Conservation (phyloP, 2,329 filamentous ascomycete genomes). For the Epichloe hybrida region DNA sequence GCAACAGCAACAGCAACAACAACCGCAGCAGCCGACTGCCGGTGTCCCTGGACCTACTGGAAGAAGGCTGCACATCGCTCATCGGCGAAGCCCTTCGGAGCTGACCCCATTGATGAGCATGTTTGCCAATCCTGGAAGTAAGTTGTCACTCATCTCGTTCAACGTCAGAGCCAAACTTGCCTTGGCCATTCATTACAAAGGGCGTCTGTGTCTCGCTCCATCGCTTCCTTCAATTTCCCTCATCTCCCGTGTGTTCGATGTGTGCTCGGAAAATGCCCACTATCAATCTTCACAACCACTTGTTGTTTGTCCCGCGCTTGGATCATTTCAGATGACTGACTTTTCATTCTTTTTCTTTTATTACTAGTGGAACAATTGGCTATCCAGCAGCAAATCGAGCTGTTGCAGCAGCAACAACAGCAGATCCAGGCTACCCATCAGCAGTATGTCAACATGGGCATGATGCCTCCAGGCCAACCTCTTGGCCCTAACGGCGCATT, state of each 20-base stretch:
- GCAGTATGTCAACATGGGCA: conserved; percentile 95
- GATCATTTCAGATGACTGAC: not conserved
- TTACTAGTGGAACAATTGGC: conserved; percentile 83
- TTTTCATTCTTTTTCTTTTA: conserved; percentile 4
- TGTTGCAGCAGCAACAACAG: conserved; percentile 94
- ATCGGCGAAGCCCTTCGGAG: conserved; percentile 93
- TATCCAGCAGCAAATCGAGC: conserved; percentile 95
- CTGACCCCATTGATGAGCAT: conserved; percentile 95
- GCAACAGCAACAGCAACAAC: conserved; percentile 41
- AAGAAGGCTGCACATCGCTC: conserved; percentile 90
- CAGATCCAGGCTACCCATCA: conserved; percentile 94
- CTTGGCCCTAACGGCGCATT: conserved; percentile 58
- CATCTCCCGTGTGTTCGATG: not conserved
- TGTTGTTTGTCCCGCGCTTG: not conserved
- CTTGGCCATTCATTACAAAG: not conserved
- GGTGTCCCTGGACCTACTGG: conserved; percentile 62
- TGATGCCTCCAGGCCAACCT: conserved; percentile 71
- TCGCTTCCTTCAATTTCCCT: not conserved
- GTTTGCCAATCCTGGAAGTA: conserved; percentile 55
- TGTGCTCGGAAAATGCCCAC: not conserved
- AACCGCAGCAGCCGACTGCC: conserved; percentile 35
- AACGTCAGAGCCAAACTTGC: not conserved
- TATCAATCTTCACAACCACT: not conserved
- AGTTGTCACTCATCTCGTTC: conserved; percentile 21
- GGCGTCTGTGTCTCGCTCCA: not conserved